These are phyloP conservation scores for Bimuria novae-zelandiae DNA, from an alignment of 2,329 filamentous ascomycete genomes.

Conservation along the genomic window DNA sequence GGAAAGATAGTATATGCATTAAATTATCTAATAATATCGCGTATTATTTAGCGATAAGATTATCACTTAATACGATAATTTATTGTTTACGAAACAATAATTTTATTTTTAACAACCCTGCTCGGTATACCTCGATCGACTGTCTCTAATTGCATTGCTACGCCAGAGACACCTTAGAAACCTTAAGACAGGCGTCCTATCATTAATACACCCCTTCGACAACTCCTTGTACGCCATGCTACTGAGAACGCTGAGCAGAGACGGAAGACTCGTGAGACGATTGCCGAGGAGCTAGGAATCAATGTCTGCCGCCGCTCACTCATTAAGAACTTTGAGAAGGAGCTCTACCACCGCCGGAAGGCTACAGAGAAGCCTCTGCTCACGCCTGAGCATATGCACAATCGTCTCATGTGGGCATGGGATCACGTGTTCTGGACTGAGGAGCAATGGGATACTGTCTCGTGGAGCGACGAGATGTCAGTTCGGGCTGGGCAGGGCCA, in stretches of 20 bases:
- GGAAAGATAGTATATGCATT: too few relatives aligned
- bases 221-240: constrained; percentile 4
- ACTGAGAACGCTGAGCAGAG: constrained; percentile 3
- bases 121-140: background rate
- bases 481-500: background rate
- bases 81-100: too few relatives aligned
- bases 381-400: background rate
- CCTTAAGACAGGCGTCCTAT: background rate
- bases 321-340: constrained; percentile 9
- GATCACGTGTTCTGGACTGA: background rate
- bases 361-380: constrained; percentile 10
- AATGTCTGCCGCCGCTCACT: background rate
- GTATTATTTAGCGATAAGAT: too few relatives aligned
- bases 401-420: background rate
- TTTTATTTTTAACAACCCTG: too few relatives aligned
- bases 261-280: constrained; percentile 1
- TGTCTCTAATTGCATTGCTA: background rate
- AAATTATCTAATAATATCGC: too few relatives aligned
- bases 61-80: too few relatives aligned
- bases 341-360: constrained; percentile 6
- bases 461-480: background rate
- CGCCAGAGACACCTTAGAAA: background rate
- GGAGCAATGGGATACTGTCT: background rate
- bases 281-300: constrained; percentile 10
- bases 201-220: constrained; percentile 2